These are phyloP conservation scores for Plasmodium coatneyi DNA, from an alignment of 169 alveolate genomes.

Conservation along the genomic window DNA sequence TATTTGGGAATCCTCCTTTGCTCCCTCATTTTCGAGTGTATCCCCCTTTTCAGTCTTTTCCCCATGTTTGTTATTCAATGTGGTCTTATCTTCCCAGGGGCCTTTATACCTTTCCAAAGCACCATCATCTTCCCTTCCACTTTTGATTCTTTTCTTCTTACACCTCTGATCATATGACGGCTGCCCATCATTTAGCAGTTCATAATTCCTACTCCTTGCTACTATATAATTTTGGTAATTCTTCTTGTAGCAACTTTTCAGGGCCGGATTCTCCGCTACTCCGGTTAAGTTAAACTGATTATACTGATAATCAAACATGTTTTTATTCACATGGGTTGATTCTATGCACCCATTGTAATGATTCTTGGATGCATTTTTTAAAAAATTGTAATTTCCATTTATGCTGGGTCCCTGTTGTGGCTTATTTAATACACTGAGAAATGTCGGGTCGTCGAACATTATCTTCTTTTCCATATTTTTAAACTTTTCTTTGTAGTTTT, in stretches of 20 bases:
- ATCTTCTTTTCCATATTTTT: slow-evolving; percentile 73
- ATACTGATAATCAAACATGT: slow-evolving; percentile 72
- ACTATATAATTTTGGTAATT: slow-evolving; percentile 39
- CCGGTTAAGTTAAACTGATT: slow-evolving; percentile 71
- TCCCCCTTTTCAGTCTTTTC: slow-evolving; percentile 12
- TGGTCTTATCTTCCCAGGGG: slow-evolving; percentile 50
- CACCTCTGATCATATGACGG: background rate
- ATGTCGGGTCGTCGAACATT: slow-evolving; percentile 48
- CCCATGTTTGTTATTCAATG: background rate
- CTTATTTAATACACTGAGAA: slow-evolving; percentile 42
- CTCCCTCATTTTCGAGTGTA: background rate
- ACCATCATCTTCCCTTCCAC: slow-evolving; percentile 2
- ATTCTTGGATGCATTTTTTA: slow-evolving; percentile 70
- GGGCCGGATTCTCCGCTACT: slow-evolving; percentile 63
- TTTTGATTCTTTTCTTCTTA: slow-evolving; percentile 34
- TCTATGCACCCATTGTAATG: slow-evolving; percentile 67
- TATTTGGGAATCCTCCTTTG: background rate
- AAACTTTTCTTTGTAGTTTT: slow-evolving; percentile 70
- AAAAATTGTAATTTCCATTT: slow-evolving; percentile 69
- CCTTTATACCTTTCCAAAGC: slow-evolving; percentile 42
- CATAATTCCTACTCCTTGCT: slow-evolving; percentile 13
- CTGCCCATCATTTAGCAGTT: slow-evolving; percentile 19
- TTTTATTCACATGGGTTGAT: slow-evolving; percentile 64
- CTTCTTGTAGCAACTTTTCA: slow-evolving; percentile 47
- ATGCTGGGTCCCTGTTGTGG: slow-evolving; percentile 76